Evolutionary conservation across 2,329 filamentous ascomycete genomes (phyloP), one percentile per base, ranked within the genome.

Genomic region (Fusarium luffae): DNA sequence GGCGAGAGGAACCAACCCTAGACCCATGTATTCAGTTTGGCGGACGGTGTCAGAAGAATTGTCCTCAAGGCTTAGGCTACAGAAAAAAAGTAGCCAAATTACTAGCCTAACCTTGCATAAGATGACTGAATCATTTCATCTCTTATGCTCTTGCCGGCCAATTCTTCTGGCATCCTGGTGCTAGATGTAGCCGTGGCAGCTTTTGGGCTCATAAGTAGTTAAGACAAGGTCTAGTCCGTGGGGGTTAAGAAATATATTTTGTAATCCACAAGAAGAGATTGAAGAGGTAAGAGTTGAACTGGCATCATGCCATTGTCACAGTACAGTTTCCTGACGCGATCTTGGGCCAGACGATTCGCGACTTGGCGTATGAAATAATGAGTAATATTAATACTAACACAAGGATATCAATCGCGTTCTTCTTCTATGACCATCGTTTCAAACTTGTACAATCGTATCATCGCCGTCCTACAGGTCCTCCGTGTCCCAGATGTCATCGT

Each of bases 401-500:
- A n/a, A 37, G 34, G 34, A 37, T 37, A 37, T 37, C 34, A 37
- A 37, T 37, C 34, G 34, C 34, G 34, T 37, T 37, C 34, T 37
- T 37, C 34, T 37, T 37, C 18, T n/a, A 37, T 37, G 34, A 12
- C 10, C 11, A 37, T 37, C 34, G 9, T 37, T 37, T 37, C 34
- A 37, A 37, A 14, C 12, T 30, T 30, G 28, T 30, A 37, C 34
- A 37, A 37, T 37, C 34, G 18, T n/a, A 37, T 48, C 25, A 18
- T 34, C 9, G 48, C 52, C 49, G 40, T 27, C 12, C 75, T 77
- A 84, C 60, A 84, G 73, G 73, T 85, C 83, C 51, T 77, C 77
- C 12, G 75, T 68, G 27, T 70, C 69, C 50, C 41, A 18, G 28
- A 48, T 13, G 67, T 52, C 28, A 30, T 30, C 54, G 75, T 47